Conservation (phyloP, 352 stramenopile species). For the Globisporangium barbulae region DNA sequence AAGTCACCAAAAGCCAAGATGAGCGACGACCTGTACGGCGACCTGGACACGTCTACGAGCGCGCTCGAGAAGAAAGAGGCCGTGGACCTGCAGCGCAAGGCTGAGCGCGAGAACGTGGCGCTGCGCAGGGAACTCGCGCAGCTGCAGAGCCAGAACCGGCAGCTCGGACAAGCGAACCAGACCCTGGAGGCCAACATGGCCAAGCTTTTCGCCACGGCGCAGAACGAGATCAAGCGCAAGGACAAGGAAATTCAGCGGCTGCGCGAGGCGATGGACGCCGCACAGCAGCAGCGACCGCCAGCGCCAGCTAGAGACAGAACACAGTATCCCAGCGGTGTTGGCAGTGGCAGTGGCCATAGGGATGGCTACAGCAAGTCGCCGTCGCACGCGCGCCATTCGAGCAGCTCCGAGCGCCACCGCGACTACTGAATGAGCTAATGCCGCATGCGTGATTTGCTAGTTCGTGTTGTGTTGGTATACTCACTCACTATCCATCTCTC, state of each 20-base stretch:
- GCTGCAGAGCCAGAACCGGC: conserved; percentile 60
- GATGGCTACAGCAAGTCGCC: conserved; percentile 5
- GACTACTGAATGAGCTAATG: not conserved
- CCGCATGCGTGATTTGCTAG: not conserved
- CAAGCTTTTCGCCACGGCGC: conserved; percentile 65
- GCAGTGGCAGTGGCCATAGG: not conserved
- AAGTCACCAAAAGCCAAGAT: conserved; percentile 1
- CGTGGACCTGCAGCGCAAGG: conserved; percentile 45
- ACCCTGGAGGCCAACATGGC: conserved; percentile 75
- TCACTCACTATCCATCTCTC: conserved; percentile 4
- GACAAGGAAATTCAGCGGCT: conserved; percentile 74
- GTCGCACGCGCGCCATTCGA: conserved; percentile 2
- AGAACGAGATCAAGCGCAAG: conserved; percentile 76
- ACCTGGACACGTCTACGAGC: conserved; percentile 76
- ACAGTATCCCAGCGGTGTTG: not conserved
- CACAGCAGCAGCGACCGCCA: not conserved
- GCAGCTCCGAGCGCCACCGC: conserved; percentile 5
- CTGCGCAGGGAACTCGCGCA: conserved; percentile 53
- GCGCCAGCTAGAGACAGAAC: not conserved
- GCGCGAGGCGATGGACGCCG: conserved; percentile 37
- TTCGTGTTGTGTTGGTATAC: not conserved
- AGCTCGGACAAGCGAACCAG: conserved; percentile 52
- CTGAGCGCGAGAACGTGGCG: conserved; percentile 48
- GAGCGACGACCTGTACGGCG: conserved; percentile 70
- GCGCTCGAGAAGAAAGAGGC: conserved; percentile 66